A percentile compares a stretch with the other conserved stretches of the same genome.
These are phyloP conservation scores for Hortaea werneckii DNA, from an alignment of 2,329 filamentous ascomycete genomes.

Conservation along the genomic window DNA sequence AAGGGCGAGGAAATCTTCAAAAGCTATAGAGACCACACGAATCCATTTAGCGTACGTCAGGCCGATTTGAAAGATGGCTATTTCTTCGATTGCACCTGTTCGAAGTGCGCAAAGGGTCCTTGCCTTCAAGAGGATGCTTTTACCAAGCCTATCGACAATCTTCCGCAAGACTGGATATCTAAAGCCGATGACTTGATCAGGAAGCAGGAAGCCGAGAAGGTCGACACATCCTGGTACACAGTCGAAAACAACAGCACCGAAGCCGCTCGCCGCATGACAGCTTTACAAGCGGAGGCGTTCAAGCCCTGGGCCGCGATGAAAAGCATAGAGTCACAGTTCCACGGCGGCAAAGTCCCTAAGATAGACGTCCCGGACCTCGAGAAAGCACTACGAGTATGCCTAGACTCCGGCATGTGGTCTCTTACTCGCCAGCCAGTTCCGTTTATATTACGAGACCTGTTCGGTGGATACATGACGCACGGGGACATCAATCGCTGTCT, in stretches of 20 bases:
- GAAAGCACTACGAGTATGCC: slow-evolving; percentile 16
- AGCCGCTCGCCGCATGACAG: background rate
- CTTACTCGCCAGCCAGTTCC: slow-evolving; percentile 46
- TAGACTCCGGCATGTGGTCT: slow-evolving; percentile 32
- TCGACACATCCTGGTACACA: background rate
- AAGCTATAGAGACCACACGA: slow-evolving; percentile 50
- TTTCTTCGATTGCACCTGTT: slow-evolving; percentile 49
- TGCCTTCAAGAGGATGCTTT: slow-evolving; percentile 34
- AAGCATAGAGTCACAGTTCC: background rate
- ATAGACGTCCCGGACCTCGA: slow-evolving; percentile 5
- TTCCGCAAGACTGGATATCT: slow-evolving; percentile 10
- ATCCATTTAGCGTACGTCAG: slow-evolving; percentile 41
- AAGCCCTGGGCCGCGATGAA: background rate
- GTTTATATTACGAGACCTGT: slow-evolving; percentile 43
- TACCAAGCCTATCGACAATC: slow-evolving; percentile 21
- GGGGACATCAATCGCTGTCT: slow-evolving; percentile 39
- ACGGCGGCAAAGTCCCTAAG: background rate
- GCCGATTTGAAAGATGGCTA: slow-evolving; percentile 44
- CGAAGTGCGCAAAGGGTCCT: slow-evolving; percentile 36
- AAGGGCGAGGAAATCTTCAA: slow-evolving; percentile 50
- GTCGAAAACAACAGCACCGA: background rate
- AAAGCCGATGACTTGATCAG: slow-evolving; percentile 1
- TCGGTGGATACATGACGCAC: slow-evolving; percentile 37
- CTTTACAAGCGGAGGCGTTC: background rate
- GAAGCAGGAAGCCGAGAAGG: background rate